Percentiles rank a stretch among this genome's conserved stretches.
Evolutionary conservation across 2,329 filamentous ascomycete species (phyloP).

Genomic region (Amphichorda felina): DNA sequence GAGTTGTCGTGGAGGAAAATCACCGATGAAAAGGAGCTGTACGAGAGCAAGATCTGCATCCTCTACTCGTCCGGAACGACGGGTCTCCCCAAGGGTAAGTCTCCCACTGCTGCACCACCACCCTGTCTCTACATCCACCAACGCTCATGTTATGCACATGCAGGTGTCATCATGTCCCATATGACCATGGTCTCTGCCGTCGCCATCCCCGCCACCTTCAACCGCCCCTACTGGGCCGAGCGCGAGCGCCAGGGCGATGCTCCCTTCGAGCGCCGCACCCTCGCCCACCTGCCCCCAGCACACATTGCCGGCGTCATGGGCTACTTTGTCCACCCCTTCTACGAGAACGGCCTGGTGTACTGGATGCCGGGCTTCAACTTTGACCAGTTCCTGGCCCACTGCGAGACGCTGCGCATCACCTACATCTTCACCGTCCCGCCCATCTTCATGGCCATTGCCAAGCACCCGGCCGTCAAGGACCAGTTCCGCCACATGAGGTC

Average conservation of each 20-base stretch:
- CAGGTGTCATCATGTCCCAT: slow-evolving; percentile 30
- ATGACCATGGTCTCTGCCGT: slow-evolving; percentile 27
- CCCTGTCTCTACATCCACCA: neutral
- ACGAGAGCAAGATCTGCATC: slow-evolving; percentile 25
- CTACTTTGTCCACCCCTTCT: slow-evolving; percentile 28
- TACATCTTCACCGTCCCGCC: slow-evolving; percentile 48
- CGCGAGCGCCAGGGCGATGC: slow-evolving; percentile 10
- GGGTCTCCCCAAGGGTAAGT: slow-evolving; percentile 29
- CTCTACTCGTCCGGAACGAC: slow-evolving; percentile 37
- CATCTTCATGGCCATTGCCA: slow-evolving; percentile 47
- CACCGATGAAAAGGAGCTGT: slow-evolving; percentile 33
- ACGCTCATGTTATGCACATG: no score
- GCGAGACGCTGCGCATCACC: slow-evolving; percentile 35
- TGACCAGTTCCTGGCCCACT: slow-evolving; percentile 38
- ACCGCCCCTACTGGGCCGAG: slow-evolving; percentile 15
- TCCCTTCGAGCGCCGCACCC: slow-evolving; percentile 16
- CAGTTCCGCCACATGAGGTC: slow-evolving; percentile 38
- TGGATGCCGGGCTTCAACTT: slow-evolving; percentile 54
- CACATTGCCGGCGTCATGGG: slow-evolving; percentile 33
- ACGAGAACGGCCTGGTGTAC: slow-evolving; percentile 35
- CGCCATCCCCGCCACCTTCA: slow-evolving; percentile 15
- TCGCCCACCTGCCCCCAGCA: slow-evolving; percentile 31
- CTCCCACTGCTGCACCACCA: neutral
- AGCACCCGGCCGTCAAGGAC: slow-evolving; percentile 39
- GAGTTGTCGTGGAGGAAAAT: slow-evolving; percentile 40